These are phyloP conservation scores for Gossypium laxum DNA, from an alignment of 441 rosid genomes.

Conservation along the genomic window DNA sequence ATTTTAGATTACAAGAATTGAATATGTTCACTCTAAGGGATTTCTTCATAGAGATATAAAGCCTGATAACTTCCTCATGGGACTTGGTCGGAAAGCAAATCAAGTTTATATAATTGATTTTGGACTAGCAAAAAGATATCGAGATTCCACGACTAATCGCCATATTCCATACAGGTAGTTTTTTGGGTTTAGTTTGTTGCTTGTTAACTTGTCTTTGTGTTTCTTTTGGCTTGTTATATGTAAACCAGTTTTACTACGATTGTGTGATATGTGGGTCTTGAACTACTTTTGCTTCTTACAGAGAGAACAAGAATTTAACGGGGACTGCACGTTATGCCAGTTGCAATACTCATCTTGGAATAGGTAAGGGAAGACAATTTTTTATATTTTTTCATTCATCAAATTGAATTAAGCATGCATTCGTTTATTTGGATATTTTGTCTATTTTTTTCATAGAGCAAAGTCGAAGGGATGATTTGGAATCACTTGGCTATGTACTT, in stretches of 20 bases:
- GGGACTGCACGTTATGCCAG: conserved; percentile 72
- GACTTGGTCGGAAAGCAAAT: conserved; percentile 80
- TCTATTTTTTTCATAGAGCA: conserved; percentile 33
- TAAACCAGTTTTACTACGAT: neutral
- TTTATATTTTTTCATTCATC: neutral
- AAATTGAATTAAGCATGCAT: neutral
- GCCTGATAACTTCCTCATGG: conserved; percentile 94
- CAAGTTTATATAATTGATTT: conserved; percentile 69
- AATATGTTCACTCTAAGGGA: conserved; percentile 74
- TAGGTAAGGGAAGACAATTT: conserved; percentile 20
- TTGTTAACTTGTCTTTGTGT: neutral
- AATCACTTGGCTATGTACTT: conserved; percentile 32
- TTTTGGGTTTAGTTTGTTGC: neutral
- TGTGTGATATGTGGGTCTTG: neutral
- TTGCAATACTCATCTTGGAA: conserved; percentile 29
- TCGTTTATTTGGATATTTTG: conserved; percentile 4
- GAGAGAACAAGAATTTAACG: conserved; percentile 62
- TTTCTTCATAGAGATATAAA: conserved; percentile 84
- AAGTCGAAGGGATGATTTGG: conserved; percentile 52
- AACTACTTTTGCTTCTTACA: conserved; percentile 15
- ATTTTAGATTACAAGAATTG: conserved; percentile 68
- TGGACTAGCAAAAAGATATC: conserved; percentile 69
- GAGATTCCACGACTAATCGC: conserved; percentile 52
- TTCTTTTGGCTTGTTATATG: neutral
- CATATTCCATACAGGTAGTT: conserved; percentile 65